Base-by-base conservation (phyloP, 2,329 filamentous ascomycete genomes). In the Akanthomyces muscarius region DNA sequence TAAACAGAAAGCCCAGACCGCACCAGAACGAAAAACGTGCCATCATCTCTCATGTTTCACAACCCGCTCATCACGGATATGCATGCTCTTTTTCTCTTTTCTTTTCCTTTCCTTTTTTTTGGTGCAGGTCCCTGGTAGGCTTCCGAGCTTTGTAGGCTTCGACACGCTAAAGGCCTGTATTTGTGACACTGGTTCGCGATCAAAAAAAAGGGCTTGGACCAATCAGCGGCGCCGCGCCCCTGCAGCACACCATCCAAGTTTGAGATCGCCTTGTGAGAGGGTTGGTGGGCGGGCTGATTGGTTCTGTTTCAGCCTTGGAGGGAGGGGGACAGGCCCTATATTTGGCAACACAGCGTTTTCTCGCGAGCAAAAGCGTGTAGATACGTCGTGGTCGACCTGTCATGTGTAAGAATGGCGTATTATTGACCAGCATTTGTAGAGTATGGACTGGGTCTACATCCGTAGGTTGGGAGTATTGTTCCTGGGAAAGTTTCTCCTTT, bases 221-320 rank as follows among this genome's bases (percentile, higher is more conserved):
- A 59, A 59, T 59, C 56, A 59, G 45, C 56, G 23, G 41, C 36
- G 45, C 13, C 28, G 13, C 50, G 36, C 56, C 56, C 56, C 56
- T 51, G 21, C 56, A 42, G 45, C 56, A 25, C 41, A 13, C 36
- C 7, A 36, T 7, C 33, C 33, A 36, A 8, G 56, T 59, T 51
- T 59, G 45, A 41, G 45, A 59, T 59, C 45, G 41, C 38, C 30
- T 45, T 25, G 54, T 13, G 41, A 21, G 25, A 21, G 25, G 28
- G 25, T 25, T 47, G 33, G 33, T 21, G 33, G 42, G 4, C 21
- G 56, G 16, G 16, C n/a, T 59, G 56, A 51, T 59, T 51, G 56
- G 56, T 51, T 30, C 45, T 59, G 56, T 59, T 59, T 59, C 56
- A 59, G 56, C 56, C 56, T 59, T 59, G 45, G 30, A 30, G n/a